Evolutionary conservation across 2,329 filamentous ascomycete genomes (phyloP).

Genomic region (Aphanoascus verrucosus): DNA sequence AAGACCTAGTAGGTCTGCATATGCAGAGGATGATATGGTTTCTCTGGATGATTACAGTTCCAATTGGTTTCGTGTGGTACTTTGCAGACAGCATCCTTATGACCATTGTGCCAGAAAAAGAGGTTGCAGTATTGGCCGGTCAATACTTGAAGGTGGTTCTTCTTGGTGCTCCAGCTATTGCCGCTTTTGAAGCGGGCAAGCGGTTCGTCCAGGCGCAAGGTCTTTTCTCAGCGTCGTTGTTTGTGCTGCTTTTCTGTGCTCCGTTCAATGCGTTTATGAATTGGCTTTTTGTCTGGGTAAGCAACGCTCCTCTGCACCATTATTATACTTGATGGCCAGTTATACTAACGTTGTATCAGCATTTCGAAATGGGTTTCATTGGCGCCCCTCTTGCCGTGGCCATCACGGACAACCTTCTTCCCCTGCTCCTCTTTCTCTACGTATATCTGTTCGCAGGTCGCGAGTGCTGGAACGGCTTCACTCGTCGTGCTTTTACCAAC

Average conservation of each 20-base stretch:
- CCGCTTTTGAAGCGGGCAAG: conserved; percentile 67
- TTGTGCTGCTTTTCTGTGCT: conserved; percentile 70
- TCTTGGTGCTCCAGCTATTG: conserved; percentile 62
- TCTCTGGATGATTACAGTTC: conserved; percentile 59
- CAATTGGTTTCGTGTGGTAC: conserved; percentile 62
- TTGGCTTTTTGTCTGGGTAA: conserved; percentile 66
- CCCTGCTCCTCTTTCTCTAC: conserved; percentile 61
- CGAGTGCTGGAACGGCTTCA: conserved; percentile 74
- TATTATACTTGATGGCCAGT: background rate
- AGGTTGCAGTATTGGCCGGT: conserved; percentile 61
- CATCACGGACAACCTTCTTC: conserved; percentile 64
- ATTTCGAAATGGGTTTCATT: conserved; percentile 56
- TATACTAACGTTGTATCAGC: conserved; percentile 21
- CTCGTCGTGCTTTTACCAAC: conserved; percentile 57
- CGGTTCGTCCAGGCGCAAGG: conserved; percentile 83
- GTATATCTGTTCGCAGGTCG: conserved; percentile 59
- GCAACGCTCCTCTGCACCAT: conserved; percentile 14
- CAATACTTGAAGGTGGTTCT: conserved; percentile 61
- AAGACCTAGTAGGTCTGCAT: conserved; percentile 75
- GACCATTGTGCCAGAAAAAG: conserved; percentile 57
- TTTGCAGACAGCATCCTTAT: conserved; percentile 56
- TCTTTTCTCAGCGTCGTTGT: conserved; percentile 71
- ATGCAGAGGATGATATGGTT: conserved; percentile 73
- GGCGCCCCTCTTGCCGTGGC: conserved; percentile 70
- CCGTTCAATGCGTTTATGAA: conserved; percentile 73